Percentiles rank a stretch among this genome's conserved stretches.
phyloP scores from a whole-genome alignment of 2,329 filamentous ascomycete genomes.

The Calonectria naviculata region DNA sequence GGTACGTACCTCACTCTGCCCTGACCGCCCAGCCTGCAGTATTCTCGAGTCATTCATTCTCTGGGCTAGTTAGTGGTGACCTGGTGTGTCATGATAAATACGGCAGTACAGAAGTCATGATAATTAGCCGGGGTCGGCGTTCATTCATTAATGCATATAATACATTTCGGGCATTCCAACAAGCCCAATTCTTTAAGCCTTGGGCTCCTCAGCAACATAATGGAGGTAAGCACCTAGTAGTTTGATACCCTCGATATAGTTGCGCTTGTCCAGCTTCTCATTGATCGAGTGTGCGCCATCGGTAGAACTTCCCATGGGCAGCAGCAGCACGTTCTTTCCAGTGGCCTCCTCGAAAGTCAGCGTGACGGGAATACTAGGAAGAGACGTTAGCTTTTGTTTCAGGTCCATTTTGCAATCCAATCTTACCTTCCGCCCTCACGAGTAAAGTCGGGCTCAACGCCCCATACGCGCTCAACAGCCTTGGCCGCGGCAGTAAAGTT shows the following conservation, averaged over 20 bases:
- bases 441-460: slow-evolving; percentile 93
- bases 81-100: neutral
- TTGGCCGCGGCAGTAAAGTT: slow-evolving; percentile 96
- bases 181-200: slow-evolving; percentile 38
- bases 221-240: slow-evolving; percentile 94
- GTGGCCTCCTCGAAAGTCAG: slow-evolving; percentile 98
- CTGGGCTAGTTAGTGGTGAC: neutral
- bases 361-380: slow-evolving; percentile 87
- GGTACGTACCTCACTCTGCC: slow-evolving; percentile 24
- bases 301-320: slow-evolving; percentile 98
- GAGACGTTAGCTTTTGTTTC: slow-evolving; percentile 24
- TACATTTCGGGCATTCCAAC: slow-evolving; percentile 23
- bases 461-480: slow-evolving; percentile 96
- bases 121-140: neutral
- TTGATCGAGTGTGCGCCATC: slow-evolving; percentile 98
- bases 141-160: slow-evolving; percentile 17
- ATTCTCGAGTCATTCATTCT: neutral
- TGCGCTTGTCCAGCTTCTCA: slow-evolving; percentile 95
- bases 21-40: neutral
- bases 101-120: neutral
- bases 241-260: slow-evolving; percentile 99
- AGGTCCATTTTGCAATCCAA: neutral
- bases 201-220: slow-evolving; percentile 92
- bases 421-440: slow-evolving; percentile 89
- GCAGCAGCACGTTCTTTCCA: slow-evolving; percentile 94